Evolutionary conservation across 192 early-diverging fungal species (phyloP).

Genomic region (Diversispora epigaea): DNA sequence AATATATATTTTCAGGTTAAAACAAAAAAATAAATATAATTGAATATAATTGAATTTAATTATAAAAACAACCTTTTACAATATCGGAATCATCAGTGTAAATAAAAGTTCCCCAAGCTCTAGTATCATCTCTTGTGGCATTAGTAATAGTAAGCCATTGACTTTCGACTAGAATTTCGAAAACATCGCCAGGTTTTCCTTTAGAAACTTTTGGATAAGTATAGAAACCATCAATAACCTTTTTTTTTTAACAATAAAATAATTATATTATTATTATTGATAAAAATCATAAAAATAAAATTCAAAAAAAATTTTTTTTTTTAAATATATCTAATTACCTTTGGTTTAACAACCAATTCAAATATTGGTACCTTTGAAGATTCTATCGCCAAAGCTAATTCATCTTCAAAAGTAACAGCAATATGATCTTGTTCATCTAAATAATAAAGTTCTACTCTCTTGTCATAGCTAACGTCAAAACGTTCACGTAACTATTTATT

Average conservation of each 20-base stretch:
- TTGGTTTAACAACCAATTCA: conserved; percentile 7
- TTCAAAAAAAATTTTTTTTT: background rate
- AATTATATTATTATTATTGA: background rate
- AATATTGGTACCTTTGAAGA: background rate
- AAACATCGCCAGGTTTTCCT: background rate
- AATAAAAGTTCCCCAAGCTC: conserved; percentile 20
- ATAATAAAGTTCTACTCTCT: conserved; percentile 15
- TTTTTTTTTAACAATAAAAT: background rate
- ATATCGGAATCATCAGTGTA: conserved; percentile 18
- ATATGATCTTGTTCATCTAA: conserved; percentile 11
- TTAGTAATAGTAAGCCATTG: conserved; percentile 3
- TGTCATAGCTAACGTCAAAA: conserved; percentile 5
- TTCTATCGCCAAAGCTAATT: background rate
- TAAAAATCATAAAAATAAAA: background rate
- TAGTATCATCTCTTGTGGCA: conserved; percentile 12
- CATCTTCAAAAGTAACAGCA: conserved; percentile 18
- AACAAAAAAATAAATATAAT: background rate
- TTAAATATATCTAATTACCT: background rate
- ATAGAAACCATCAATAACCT: background rate
- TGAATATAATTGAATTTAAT: background rate
- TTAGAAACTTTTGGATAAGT: background rate
- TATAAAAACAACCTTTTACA: background rate
- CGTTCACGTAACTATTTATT: conserved; percentile 14
- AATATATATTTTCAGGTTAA: background rate
- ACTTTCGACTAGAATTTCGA: background rate